Evolutionary conservation across 768 basidiomycete genomes (phyloP), one percentile per base, ranked within the genome.

Genomic region (Boletus pseudopeckii): DNA sequence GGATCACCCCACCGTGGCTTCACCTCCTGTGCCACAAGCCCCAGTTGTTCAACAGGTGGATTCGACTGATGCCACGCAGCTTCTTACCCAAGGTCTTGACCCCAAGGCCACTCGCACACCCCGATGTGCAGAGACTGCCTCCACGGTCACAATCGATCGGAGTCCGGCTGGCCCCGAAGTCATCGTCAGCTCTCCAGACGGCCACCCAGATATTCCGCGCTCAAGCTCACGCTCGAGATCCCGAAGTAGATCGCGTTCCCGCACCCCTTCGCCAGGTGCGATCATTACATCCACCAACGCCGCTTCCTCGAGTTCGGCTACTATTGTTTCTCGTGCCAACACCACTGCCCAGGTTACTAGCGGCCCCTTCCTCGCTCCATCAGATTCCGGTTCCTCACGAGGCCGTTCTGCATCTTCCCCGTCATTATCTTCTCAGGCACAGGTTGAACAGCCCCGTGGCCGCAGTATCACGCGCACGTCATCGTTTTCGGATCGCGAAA

Each of bases 381-480:
- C 70, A 28, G 61, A 66, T 38, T 20, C 62, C 5, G 39, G 33
- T 28, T 53, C 59, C 5, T 43, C 59, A 34, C 58, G 57, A 58
- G 65, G 62, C 48, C 66, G 65, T 50, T 70, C 70, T 41, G 66
- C 59, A n/a, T 74, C 70, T 10, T 67, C 73, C 20, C 64, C 73
- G 20, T 70, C 71, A 30, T 57, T 63, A 36, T 68, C 72, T 47
- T 68, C 67, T 37, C 68, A 68, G 37, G 64, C 63, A 38, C 70
- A 68, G 51, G 66, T 48, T 7, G 72, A 64, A 36, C 68, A 65
- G 17, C 26, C 57, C 22, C 77, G 85, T 14, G 84, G 85, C 3
- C 74, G 84, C 20, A 83, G 83, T 39, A 72, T 72, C 45, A 76
- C 81, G 18, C 77, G 82, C 37, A 78, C 77, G 7, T 74, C 82